phyloP scores from a whole-genome alignment of 257 asterid species.

The Anisodus tanguticus region DNA sequence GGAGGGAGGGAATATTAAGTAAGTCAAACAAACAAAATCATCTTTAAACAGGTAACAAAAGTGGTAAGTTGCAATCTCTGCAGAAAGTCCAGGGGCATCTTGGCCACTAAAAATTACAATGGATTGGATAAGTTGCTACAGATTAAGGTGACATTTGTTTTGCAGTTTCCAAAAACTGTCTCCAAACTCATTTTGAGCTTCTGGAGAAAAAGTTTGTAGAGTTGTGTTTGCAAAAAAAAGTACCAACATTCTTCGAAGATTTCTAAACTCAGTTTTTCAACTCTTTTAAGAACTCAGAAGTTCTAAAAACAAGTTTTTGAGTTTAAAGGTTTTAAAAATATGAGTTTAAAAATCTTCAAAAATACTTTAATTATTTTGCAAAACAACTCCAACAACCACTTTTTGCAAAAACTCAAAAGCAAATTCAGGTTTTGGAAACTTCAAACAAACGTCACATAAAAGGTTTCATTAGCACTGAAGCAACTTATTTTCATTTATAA shows the following conservation, averaged over 20 bases:
- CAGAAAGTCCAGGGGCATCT: slow-evolving; percentile 19
- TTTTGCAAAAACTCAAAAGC: neutral
- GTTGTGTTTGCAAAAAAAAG: slow-evolving; percentile 8
- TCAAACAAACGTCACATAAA: neutral
- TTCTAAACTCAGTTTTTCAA: neutral
- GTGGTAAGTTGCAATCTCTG: neutral
- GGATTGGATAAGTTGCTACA: neutral
- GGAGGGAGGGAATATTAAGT: neutral
- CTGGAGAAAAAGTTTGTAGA: neutral
- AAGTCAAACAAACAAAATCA: slow-evolving; percentile 20
- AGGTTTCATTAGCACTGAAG: slow-evolving; percentile 8
- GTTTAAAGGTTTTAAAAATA: neutral
- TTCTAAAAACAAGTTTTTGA: slow-evolving; percentile 14
- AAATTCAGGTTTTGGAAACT: slow-evolving; percentile 16
- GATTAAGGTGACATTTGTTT: neutral
- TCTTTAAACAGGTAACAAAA: neutral
- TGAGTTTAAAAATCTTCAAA: neutral
- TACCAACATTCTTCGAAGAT: slow-evolving; percentile 15
- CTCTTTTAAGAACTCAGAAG: neutral
- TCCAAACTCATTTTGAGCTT: slow-evolving; percentile 17
- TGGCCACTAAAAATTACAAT: neutral
- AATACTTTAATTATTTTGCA: neutral
- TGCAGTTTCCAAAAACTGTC: neutral
- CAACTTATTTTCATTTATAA: neutral
- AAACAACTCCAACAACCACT: neutral